Evolutionary conservation across 139 green algal genomes (phyloP), one percentile per base, ranked within the genome.

Genomic region (Coelastrella sp.): DNA sequence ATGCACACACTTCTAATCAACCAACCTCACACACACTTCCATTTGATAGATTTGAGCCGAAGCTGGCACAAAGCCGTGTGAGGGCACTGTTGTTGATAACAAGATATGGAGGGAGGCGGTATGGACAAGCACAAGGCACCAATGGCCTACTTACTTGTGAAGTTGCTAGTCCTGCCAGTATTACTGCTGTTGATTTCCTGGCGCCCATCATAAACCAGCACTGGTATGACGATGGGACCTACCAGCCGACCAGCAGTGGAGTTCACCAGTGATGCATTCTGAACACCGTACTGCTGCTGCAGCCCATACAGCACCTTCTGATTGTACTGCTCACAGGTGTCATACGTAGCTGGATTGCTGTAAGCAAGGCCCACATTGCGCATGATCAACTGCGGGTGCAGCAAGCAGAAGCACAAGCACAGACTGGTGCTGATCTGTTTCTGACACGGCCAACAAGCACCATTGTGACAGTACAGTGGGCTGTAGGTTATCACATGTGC

Each of bases 291-390:
- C 15, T 27, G 25, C 78, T 83, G 78, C 7, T 58, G 78, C 15
- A 63, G 49, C 12, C 14, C 78, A n/a, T 65, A 65, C 49, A 83
- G 22, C 78, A 83, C 78, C 8, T 35, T 63, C 24, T 75, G 24
- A 12, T 65, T 84, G 25, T 78, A 84, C 85, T 90, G 85, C 35
- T 81, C 68, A 63, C 85, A 90, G 11, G 10, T 90, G 73, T 90
- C 85, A 9, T 60, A 7, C 4, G 58, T 12, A 7, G 57, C 19
- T 3, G 85, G 85, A 60, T 90, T 84, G 20, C 65, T 15, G 15
- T 83, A 83, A 11, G 7, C 10, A 49, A 83, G 22, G 11, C 35
- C 78, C 35, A 83, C 78, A 83, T 83, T 65, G 12, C 7, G 56
- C 24, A 90, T 15, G 11, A 75, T 24, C 57, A 90, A 25, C 85